Evolutionary conservation across 352 stramenopile genomes (phyloP).

Genomic region (Pelagophyceae sp.): DNA sequence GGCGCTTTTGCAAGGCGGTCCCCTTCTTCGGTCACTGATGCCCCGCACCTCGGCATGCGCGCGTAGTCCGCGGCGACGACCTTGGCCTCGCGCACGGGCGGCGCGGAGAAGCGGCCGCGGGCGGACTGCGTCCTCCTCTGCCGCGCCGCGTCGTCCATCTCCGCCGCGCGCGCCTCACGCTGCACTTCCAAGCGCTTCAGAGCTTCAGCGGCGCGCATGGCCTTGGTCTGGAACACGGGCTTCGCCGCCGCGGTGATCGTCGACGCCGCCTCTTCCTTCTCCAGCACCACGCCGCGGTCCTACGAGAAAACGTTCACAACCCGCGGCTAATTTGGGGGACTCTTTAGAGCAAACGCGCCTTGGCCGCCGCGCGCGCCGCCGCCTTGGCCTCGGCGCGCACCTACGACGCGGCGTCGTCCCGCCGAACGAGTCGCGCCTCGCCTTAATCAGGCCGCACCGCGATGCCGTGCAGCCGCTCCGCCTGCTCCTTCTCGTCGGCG

Average conservation of each 20-base stretch:
- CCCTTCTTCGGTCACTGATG: too few species aligned
- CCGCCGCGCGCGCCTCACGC: background rate
- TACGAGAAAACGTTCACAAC: background rate
- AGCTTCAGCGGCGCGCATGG: conserved; percentile 13
- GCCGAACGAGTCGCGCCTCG: too few species aligned
- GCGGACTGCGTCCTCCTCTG: background rate
- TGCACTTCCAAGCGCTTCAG: conserved; percentile 4
- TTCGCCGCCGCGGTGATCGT: background rate
- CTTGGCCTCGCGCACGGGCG: too few species aligned
- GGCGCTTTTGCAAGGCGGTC: too few species aligned
- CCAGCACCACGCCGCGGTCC: conserved; percentile 8
- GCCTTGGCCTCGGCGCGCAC: background rate
- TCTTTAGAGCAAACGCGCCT: background rate
- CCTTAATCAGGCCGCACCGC: background rate
- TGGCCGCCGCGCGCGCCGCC: background rate
- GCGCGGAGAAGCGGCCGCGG: background rate
- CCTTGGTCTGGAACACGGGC: conserved; percentile 22
- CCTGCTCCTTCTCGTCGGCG: conserved; percentile 13
- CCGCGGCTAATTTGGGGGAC: background rate
- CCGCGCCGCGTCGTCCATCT: background rate
- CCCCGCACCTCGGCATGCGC: too few species aligned
- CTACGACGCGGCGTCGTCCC: background rate
- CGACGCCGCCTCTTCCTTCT: background rate
- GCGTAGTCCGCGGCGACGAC: too few species aligned
- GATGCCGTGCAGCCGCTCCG: conserved; percentile 2